Percentiles rank a stretch among this genome's conserved stretches.
Evolutionary conservation across 2,329 filamentous ascomycete species (phyloP).

Genomic region (Bertia moriformis): DNA sequence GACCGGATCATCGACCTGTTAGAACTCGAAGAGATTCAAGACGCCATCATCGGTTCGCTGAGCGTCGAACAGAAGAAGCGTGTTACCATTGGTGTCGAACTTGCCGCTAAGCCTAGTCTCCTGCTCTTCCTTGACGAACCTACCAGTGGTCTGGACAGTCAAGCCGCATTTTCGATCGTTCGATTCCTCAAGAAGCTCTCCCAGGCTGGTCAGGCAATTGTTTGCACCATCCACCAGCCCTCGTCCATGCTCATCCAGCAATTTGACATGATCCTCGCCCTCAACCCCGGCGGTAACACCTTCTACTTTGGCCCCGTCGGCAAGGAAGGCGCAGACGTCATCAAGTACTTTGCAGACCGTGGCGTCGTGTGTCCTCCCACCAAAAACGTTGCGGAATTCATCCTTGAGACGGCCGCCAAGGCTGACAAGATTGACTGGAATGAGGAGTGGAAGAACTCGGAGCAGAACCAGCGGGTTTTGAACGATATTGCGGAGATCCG

Average conservation of each 20-base stretch:
- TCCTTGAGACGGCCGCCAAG: slow-evolving; percentile 26
- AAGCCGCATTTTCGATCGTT: slow-evolving; percentile 54
- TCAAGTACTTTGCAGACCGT: slow-evolving; percentile 53
- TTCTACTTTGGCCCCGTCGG: slow-evolving; percentile 65
- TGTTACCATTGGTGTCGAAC: slow-evolving; percentile 59
- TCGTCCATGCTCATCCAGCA: slow-evolving; percentile 55
- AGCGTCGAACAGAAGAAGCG: slow-evolving; percentile 60
- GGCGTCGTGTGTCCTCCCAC: slow-evolving; percentile 49
- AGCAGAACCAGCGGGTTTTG: slow-evolving; percentile 40
- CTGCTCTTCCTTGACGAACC: slow-evolving; percentile 62
- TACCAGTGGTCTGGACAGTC: slow-evolving; percentile 55
- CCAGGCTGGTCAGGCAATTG: slow-evolving; percentile 52
- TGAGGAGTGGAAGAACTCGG: slow-evolving; percentile 56
- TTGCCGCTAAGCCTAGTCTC: slow-evolving; percentile 54
- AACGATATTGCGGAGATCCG: slow-evolving; percentile 53
- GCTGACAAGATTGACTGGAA: slow-evolving; percentile 50
- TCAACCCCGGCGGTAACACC: slow-evolving; percentile 55
- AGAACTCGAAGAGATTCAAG: slow-evolving; percentile 50
- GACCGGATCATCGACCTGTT: slow-evolving; percentile 51
- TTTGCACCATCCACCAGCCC: slow-evolving; percentile 64
- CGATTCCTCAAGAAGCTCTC: slow-evolving; percentile 55
- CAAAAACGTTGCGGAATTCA: slow-evolving; percentile 32
- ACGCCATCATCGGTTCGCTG: slow-evolving; percentile 49
- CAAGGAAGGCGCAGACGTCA: slow-evolving; percentile 46
- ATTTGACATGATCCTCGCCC: slow-evolving; percentile 59